These are phyloP conservation scores for Beauveria australis DNA, from an alignment of 2,329 filamentous ascomycete species.

Conservation along the genomic window DNA sequence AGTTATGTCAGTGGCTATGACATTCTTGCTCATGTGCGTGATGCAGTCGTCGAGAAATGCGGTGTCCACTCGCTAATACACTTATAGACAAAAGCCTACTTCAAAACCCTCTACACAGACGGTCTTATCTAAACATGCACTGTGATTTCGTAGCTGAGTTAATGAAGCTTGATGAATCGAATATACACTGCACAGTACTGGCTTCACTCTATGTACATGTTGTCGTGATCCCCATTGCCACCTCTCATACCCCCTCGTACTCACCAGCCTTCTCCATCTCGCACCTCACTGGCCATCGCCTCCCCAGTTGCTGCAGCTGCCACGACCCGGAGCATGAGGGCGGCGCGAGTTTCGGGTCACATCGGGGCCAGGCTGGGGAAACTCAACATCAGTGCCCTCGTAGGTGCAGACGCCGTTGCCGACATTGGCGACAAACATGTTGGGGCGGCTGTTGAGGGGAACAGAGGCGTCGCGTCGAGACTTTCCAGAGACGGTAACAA, in stretches of 20 bases:
- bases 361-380: conserved; percentile 52
- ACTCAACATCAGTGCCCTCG: conserved; percentile 48
- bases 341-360: conserved; percentile 25
- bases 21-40: background rate
- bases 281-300: background rate
- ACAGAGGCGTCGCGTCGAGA: conserved; percentile 11
- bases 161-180: background rate
- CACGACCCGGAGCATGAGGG: conserved; percentile 6
- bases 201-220: background rate
- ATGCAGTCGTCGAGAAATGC: too few species aligned
- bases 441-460: conserved; percentile 44
- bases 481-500: conserved; percentile 38
- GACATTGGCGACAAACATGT: conserved; percentile 61
- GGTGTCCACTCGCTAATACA: background rate
- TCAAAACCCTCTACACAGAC: background rate
- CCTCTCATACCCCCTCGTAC: too few species aligned
- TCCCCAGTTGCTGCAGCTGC: conserved; percentile 6
- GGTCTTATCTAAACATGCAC: too few species aligned
- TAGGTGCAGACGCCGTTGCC: conserved; percentile 46
- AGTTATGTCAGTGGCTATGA: background rate
- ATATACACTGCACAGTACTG: background rate
- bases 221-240: background rate
- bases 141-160: background rate
- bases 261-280: too few species aligned
- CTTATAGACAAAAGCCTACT: background rate